Percentiles rank a stretch among this genome's conserved stretches.
Conservation (phyloP, 2,329 filamentous ascomycete genomes). For the Aspergillus ochraceoroseus region DNA sequence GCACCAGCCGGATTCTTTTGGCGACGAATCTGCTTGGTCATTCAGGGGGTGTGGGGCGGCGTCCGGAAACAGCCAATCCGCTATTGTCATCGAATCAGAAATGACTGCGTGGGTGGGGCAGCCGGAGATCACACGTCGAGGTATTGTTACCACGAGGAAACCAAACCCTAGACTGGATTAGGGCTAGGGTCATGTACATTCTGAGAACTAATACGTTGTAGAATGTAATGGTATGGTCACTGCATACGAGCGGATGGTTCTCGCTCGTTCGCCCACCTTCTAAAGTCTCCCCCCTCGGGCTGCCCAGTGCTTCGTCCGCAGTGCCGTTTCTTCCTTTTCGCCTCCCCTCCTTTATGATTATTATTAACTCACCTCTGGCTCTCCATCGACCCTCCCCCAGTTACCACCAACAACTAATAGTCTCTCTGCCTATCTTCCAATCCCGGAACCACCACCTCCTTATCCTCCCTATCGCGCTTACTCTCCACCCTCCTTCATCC, state of each 20-base stretch:
- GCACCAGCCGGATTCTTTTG: neutral
- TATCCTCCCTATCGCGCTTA: conserved; percentile 20
- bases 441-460: conserved; percentile 6
- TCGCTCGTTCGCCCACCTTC: conserved; percentile 12
- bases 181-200: no score
- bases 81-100: conserved; percentile 8
- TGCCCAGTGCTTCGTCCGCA: conserved; percentile 14
- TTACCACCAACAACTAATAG: no score
- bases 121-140: conserved; percentile 16
- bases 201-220: no score
- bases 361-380: no score
- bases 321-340: no score
- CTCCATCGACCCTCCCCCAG: no score
- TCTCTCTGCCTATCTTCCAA: no score
- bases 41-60: conserved; percentile 20
- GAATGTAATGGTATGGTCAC: conserved; percentile 17
- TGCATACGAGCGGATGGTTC: no score
- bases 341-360: no score
- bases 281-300: no score
- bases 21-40: conserved; percentile 12
- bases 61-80: conserved; percentile 18
- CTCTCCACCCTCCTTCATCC: conserved; percentile 20
- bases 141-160: conserved; percentile 25
- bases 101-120: conserved; percentile 11
- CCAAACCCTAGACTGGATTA: no score